Evolutionary conservation across 495 filamentous ascomycete species (phyloP).

Genomic region (Penicillium dipodomyicola): DNA sequence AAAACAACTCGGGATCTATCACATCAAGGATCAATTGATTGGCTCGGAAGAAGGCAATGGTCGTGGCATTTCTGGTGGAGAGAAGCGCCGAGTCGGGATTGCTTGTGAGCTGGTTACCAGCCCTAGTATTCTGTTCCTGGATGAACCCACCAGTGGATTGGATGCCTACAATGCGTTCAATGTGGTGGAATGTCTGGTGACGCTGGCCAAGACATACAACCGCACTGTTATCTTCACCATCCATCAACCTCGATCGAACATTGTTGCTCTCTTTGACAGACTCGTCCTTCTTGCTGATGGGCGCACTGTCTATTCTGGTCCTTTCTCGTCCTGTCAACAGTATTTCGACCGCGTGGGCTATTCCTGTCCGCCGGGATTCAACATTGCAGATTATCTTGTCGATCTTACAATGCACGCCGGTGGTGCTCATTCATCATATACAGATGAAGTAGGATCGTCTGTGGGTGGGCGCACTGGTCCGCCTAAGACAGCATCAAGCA

Average conservation of each 20-base stretch:
- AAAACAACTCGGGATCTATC: conserved; percentile 86
- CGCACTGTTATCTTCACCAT: conserved; percentile 97
- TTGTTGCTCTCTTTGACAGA: conserved; percentile 96
- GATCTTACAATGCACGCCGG: conserved; percentile 97
- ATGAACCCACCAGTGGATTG: conserved; percentile 93
- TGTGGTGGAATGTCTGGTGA: conserved; percentile 93
- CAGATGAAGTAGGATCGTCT: conserved; percentile 54
- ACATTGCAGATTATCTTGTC: conserved; percentile 96
- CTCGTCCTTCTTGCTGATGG: conserved; percentile 87
- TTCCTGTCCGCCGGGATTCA: conserved; percentile 91
- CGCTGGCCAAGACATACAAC: conserved; percentile 90
- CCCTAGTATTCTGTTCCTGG: conserved; percentile 93
- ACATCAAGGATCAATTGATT: conserved; percentile 90
- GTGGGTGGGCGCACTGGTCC: conserved; percentile 43
- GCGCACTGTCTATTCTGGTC: conserved; percentile 88
- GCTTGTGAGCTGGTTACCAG: conserved; percentile 97
- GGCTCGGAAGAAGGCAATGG: conserved; percentile 96
- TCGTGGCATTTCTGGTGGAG: conserved; percentile 93
- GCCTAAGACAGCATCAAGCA: conserved; percentile 76
- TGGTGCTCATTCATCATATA: conserved; percentile 50
- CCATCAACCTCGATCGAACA: conserved; percentile 99
- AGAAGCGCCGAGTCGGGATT: conserved; percentile 94
- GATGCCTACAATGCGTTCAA: conserved; percentile 98
- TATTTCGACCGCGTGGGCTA: conserved; percentile 94
- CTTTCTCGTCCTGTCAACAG: conserved; percentile 81